These are phyloP conservation scores for Aspergillus nidulans DNA, from an alignment of 495 filamentous ascomycete species.

Conservation along the genomic window DNA sequence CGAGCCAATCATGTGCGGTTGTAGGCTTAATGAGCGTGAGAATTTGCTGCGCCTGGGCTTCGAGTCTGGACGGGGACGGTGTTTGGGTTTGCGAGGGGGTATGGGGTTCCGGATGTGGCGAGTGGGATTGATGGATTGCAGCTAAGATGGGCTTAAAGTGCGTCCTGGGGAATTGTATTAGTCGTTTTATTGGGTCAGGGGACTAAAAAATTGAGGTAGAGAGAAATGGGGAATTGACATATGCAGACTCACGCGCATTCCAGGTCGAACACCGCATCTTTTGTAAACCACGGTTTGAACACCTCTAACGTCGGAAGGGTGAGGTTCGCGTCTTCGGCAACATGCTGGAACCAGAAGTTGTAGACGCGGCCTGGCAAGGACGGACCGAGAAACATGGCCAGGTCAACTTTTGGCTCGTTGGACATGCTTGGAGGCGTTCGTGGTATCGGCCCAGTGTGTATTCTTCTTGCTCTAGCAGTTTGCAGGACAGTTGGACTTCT, in stretches of 20 bases:
- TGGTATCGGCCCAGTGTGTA: neutral
- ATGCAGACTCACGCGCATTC: constrained; percentile 30
- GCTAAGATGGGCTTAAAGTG: constrained; percentile 27
- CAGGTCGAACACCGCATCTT: constrained; percentile 24
- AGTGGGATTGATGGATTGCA: constrained; percentile 12
- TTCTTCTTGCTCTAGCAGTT: neutral
- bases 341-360: constrained; percentile 9
- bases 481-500: neutral
- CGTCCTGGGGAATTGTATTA: constrained; percentile 10
- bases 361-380: neutral
- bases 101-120: neutral
- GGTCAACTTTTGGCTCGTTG: constrained; percentile 1
- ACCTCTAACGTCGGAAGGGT: neutral
- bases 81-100: neutral
- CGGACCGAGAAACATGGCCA: neutral
- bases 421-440: neutral
- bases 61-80: constrained; percentile 2
- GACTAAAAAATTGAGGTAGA: too few relatives aligned
- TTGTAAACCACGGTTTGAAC: constrained; percentile 21
- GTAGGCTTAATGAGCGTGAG: constrained; percentile 18
- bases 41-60: constrained; percentile 17
- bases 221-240: too few relatives aligned
- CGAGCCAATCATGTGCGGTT: constrained; percentile 23
- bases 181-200: neutral
- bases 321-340: neutral